Evolutionary conservation across 768 basidiomycete species (phyloP).

Genomic region (Rhizopogon salebrosus): DNA sequence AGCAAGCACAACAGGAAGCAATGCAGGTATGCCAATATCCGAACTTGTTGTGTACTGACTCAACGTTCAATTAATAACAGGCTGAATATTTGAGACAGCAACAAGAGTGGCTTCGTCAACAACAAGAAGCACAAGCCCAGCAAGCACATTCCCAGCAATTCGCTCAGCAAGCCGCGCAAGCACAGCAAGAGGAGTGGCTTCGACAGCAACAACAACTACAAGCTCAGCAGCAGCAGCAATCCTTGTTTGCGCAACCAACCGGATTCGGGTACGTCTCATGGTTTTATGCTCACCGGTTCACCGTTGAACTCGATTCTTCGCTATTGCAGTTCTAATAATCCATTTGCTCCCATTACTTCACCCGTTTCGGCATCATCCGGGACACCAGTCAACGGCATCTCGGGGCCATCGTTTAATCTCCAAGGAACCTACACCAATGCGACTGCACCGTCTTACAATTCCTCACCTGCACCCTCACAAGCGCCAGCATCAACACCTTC

Average conservation of each 20-base stretch:
- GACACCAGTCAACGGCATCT: slow-evolving; percentile 25
- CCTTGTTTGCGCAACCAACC: slow-evolving; percentile 57
- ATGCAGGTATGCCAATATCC: slow-evolving; percentile 42
- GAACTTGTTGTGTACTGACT: background rate
- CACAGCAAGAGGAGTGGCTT: slow-evolving; percentile 51
- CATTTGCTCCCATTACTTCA: slow-evolving; percentile 60
- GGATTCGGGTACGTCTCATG: slow-evolving; percentile 59
- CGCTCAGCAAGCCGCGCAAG: slow-evolving; percentile 37
- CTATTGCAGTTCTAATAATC: slow-evolving; percentile 83
- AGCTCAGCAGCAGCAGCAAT: slow-evolving; percentile 38
- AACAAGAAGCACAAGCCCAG: slow-evolving; percentile 42
- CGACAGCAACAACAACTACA: slow-evolving; percentile 58
- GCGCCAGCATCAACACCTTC: slow-evolving; percentile 37
- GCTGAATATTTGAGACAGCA: slow-evolving; percentile 44
- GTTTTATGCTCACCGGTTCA: background rate
- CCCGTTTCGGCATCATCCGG: slow-evolving; percentile 27
- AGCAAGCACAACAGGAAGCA: slow-evolving; percentile 88
- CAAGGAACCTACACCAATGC: slow-evolving; percentile 61
- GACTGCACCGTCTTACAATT: slow-evolving; percentile 22
- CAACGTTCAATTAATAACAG: slow-evolving; percentile 13
- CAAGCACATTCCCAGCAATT: slow-evolving; percentile 37
- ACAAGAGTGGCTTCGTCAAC: slow-evolving; percentile 71
- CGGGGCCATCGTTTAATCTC: slow-evolving; percentile 58
- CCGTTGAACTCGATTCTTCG: slow-evolving; percentile 16
- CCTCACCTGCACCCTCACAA: slow-evolving; percentile 39